A percentile compares a stretch with the other conserved stretches of the same genome.
Conservation (phyloP, 176 grass and related monocot genomes). For the Carex littledalei region DNA sequence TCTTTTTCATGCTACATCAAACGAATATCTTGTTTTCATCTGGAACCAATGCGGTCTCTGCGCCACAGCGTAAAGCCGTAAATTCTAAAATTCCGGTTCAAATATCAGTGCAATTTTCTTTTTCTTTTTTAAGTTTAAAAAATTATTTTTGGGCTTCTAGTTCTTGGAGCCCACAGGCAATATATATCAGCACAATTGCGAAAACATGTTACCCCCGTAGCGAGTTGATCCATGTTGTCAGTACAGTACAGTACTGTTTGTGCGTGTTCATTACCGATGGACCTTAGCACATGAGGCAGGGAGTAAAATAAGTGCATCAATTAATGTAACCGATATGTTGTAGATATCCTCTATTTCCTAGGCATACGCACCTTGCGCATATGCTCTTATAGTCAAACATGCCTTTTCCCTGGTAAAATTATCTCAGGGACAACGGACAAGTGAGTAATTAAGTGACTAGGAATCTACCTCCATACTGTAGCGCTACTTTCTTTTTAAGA, state of each 20-base stretch:
- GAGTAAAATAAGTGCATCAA: not conserved
- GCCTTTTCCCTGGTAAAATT: not conserved
- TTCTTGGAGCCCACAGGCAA: not conserved
- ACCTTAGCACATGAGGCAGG: not conserved
- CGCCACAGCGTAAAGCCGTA: not conserved
- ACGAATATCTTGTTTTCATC: not conserved
- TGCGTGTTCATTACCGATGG: constrained; percentile 3
- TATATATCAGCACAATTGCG: not conserved
- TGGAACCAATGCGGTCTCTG: not conserved
- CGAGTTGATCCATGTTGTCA: too few relatives aligned
- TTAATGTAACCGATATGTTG: not conserved
- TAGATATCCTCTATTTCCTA: not conserved
- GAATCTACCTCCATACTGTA: not conserved
- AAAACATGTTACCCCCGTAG: too few relatives aligned
- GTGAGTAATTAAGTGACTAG: not conserved
- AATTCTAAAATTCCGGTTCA: not conserved
- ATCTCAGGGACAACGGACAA: not conserved
- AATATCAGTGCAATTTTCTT: not conserved
- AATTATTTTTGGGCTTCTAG: not conserved
- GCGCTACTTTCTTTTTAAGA: not conserved
- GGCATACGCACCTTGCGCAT: not conserved
- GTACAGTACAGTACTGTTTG: not conserved
- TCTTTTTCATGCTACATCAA: not conserved
- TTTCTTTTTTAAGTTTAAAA: not conserved
- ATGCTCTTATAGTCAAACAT: constrained; percentile 9